A percentile compares a stretch with the other conserved stretches of the same genome.
Conservation (phyloP, 2,329 filamentous ascomycete species). For the Cytospora schulzeri region DNA sequence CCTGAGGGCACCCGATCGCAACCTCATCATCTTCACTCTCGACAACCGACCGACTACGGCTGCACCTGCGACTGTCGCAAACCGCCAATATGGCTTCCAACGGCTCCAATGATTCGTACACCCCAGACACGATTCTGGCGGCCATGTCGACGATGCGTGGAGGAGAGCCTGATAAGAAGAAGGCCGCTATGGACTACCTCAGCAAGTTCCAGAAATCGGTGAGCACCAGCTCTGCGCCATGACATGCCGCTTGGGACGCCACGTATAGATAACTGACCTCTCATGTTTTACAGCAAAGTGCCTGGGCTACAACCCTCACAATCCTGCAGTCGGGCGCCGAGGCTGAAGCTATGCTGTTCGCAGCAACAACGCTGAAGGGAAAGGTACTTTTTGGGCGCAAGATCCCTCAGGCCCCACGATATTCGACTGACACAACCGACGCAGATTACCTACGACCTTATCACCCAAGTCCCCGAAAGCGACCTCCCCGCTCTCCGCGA, state of each 20-base stretch:
- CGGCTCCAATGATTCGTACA: slow-evolving; percentile 70
- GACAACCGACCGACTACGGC: slow-evolving; percentile 30
- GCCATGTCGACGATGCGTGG: slow-evolving; percentile 92
- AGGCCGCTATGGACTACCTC: slow-evolving; percentile 81
- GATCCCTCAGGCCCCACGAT: slow-evolving; percentile 22
- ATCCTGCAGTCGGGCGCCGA: slow-evolving; percentile 83
- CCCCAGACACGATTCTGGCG: slow-evolving; percentile 73
- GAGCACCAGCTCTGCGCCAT: slow-evolving; percentile 38
- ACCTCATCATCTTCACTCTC: slow-evolving; percentile 31
- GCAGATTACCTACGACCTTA: slow-evolving; percentile 94
- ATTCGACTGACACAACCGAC: slow-evolving; percentile 26
- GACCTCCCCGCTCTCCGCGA: slow-evolving; percentile 78
- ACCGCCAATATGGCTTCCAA: slow-evolving; percentile 64
- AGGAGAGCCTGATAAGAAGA: slow-evolving; percentile 80
- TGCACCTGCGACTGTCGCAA: slow-evolving; percentile 27
- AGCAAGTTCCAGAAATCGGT: slow-evolving; percentile 99
- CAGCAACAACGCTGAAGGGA: slow-evolving; percentile 94
- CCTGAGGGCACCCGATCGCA: slow-evolving; percentile 23
- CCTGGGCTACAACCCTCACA: slow-evolving; percentile 85
- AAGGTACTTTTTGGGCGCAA: slow-evolving; percentile 65
- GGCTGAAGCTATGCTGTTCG: slow-evolving; percentile 88
- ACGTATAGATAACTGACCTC: slow-evolving; percentile 24
- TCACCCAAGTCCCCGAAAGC: slow-evolving; percentile 75
- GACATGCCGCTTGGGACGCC: background rate
- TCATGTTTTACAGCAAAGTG: slow-evolving; percentile 68